A percentile compares a stretch with the other conserved stretches of the same genome.
These are phyloP conservation scores for Bipolaris cookei DNA, from an alignment of 2,329 filamentous ascomycete species.

Conservation along the genomic window DNA sequence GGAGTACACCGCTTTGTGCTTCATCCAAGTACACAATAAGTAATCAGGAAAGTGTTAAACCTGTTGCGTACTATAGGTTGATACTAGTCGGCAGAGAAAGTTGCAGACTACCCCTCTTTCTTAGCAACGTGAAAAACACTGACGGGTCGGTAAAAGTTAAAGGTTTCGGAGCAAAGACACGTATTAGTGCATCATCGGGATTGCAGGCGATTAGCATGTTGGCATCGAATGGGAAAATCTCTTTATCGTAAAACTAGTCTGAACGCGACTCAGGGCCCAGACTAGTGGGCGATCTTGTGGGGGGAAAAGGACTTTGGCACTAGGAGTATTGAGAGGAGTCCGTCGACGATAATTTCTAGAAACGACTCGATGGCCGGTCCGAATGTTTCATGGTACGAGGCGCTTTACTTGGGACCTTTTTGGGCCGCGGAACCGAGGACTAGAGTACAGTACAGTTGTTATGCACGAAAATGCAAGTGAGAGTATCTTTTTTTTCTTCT, in stretches of 20 bases:
- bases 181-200: background rate
- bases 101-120: background rate
- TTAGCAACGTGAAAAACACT: background rate
- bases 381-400: slow-evolving; percentile 15
- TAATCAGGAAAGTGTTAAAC: no score
- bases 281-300: background rate
- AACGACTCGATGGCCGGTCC: slow-evolving; percentile 10
- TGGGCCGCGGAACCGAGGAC: background rate
- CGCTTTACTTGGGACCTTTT: background rate
- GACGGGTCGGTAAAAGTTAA: background rate
- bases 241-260: background rate
- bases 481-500: background rate
- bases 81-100: no score
- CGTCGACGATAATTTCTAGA: background rate
- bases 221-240: background rate
- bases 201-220: background rate
- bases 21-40: no score
- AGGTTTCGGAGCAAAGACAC: background rate
- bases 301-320: background rate
- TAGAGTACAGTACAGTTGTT: background rate
- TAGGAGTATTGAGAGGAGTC: background rate
- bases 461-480: background rate
- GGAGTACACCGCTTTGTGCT: no score
- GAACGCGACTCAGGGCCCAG: background rate
- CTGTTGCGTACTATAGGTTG: no score